Conservation (phyloP, 2,329 filamentous ascomycete genomes). For the Cytospora mali region DNA sequence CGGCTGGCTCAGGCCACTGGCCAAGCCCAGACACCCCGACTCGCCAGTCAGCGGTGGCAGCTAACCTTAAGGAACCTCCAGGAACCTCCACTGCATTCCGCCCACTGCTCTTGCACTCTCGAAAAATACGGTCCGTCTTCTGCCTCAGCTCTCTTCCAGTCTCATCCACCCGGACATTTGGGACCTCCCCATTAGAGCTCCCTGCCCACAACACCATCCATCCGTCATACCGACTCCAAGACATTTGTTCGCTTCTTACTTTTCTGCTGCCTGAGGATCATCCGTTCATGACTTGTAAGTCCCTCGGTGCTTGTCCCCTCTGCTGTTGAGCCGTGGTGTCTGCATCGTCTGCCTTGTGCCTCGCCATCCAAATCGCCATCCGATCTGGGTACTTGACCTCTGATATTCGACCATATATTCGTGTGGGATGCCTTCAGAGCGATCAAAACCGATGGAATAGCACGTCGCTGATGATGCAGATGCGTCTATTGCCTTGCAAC, state of each 20-base stretch:
- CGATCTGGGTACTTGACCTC: slow-evolving; percentile 39
- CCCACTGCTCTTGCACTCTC: slow-evolving; percentile 27
- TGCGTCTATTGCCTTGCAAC: slow-evolving; percentile 33
- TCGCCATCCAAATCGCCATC: slow-evolving; percentile 43
- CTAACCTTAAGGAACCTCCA: slow-evolving; percentile 19
- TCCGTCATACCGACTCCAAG: slow-evolving; percentile 13
- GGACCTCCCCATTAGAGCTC: slow-evolving; percentile 31
- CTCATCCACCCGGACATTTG: slow-evolving; percentile 37
- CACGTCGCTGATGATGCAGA: slow-evolving; percentile 40
- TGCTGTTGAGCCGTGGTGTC: slow-evolving; percentile 32
- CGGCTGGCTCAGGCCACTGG: slow-evolving; percentile 22
- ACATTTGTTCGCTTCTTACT: slow-evolving; percentile 24
- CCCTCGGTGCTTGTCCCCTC: slow-evolving; percentile 33
- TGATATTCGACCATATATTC: slow-evolving; percentile 38
- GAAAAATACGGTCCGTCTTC: slow-evolving; percentile 25
- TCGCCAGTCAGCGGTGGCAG: slow-evolving; percentile 5
- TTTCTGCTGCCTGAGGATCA: slow-evolving; percentile 43
- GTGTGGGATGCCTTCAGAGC: slow-evolving; percentile 32
- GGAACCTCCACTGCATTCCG: slow-evolving; percentile 11
- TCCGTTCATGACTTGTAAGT: slow-evolving; percentile 57
- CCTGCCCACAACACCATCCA: slow-evolving; percentile 31
- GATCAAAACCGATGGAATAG: slow-evolving; percentile 41
- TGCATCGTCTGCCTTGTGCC: slow-evolving; percentile 36
- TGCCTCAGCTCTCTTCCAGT: slow-evolving; percentile 30
- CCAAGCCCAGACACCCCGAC: slow-evolving; percentile 9